These are phyloP conservation scores for Yamadazyma endophytica DNA, from an alignment of 805 yeast genomes.

Conservation along the genomic window DNA sequence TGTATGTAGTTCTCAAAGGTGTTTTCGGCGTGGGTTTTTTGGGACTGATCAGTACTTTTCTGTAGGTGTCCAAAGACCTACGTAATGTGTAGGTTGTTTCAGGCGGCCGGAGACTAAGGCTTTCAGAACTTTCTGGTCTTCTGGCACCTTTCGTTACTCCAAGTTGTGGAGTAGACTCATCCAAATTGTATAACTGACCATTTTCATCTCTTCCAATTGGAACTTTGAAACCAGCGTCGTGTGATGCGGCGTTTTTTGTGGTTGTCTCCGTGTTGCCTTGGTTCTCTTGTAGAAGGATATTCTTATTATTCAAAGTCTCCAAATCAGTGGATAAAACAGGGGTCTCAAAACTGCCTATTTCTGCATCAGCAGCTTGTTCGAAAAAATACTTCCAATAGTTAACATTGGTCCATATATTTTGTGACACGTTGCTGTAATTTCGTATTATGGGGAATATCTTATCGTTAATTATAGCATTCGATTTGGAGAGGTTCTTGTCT, in stretches of 20 bases:
- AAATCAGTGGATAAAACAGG: slow-evolving; percentile 16
- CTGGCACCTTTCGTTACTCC: no score
- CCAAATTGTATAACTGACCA: no score
- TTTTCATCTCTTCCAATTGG: no score
- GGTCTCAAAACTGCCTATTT: slow-evolving; percentile 51
- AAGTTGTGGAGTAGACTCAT: no score
- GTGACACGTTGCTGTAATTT: slow-evolving; percentile 54
- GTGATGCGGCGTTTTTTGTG: no score
- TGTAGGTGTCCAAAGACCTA: slow-evolving; percentile 27
- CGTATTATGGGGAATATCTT: slow-evolving; percentile 64
- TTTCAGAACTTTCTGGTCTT: slow-evolving; percentile 20
- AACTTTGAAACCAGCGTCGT: no score
- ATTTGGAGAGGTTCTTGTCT: slow-evolving; percentile 65
- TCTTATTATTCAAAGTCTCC: slow-evolving; percentile 16
- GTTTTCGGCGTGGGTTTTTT: slow-evolving; percentile 15
- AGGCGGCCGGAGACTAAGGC: slow-evolving; percentile 20
- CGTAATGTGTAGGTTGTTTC: slow-evolving; percentile 28
- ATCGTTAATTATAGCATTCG: slow-evolving; percentile 66
- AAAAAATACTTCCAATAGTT: slow-evolving; percentile 76
- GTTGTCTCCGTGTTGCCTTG: no score
- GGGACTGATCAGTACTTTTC: slow-evolving; percentile 28
- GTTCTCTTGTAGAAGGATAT: slow-evolving; percentile 13
- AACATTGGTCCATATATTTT: slow-evolving; percentile 60
- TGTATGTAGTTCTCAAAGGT: slow-evolving; percentile 13
- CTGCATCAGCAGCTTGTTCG: slow-evolving; percentile 69